Evolutionary conservation across 148 eudicot genomes (phyloP), one percentile per base, ranked within the genome.

Genomic region (Suaeda aralocaspica): DNA sequence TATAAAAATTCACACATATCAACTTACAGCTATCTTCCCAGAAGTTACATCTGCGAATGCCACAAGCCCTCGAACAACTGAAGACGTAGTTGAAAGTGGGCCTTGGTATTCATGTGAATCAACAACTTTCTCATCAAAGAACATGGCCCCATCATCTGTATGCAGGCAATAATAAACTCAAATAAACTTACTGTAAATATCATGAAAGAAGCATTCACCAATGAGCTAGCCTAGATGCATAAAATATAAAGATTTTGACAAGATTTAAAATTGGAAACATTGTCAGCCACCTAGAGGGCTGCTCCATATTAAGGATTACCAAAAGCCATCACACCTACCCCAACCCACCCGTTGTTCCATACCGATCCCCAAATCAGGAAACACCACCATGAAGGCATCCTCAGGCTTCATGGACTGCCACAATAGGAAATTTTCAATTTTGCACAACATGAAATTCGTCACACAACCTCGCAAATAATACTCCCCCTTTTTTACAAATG

Each of bases 91-190:
- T 65, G 87, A 81, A 74, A 94, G 83, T 69, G 98, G 90, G 64
- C 91, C 96, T 73, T 87, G 86, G 59, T 88, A 74, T 49, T 82
- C 89, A 55, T 44, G 75, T 28, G 84, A 81, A 79, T 87, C 92
- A 49, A 83, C 86, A 78, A 81, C 71, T 80, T 93, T 90, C 78
- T 93, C 98, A 58, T 89, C 96, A 67, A 94, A 94, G 75, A 89
- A 94, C 83, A 74, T 83, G 76, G 97, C 79, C 22, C 98, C 98
- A 77, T 91, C 98, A 82, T 94, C 97, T 94, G 77, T 31, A 76
- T 51, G 9, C 73, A 24, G 66, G 64, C 16, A 71, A 68, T 13
- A 71, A 68, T 13, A 34, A 19, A 44, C 25, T 14, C 39, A 45
- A 46, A 59, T 59, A 57, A 21, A 44, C 28, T n/a, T 11, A 59